phyloP scores from a whole-genome alignment of 2,329 filamentous ascomycete species.

The Aspergillus bombycis region DNA sequence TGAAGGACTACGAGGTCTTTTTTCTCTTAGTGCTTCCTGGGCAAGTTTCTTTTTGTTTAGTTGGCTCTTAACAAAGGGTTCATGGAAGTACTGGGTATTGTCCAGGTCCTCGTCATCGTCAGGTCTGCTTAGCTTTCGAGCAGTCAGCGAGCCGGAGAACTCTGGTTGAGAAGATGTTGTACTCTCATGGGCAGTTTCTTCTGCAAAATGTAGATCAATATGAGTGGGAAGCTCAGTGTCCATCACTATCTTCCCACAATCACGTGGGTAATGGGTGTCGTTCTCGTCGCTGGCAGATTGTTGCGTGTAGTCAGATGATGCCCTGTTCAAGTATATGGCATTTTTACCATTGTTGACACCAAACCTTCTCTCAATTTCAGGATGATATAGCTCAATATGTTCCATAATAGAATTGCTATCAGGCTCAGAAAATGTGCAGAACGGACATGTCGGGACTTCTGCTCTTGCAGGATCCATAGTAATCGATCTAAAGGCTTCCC shows the following conservation, averaged over 20 bases:
- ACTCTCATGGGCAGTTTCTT: constrained; percentile 50
- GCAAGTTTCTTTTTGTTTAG: background rate
- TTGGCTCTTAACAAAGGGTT: too few species aligned
- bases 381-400: constrained; percentile 50
- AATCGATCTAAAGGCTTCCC: background rate
- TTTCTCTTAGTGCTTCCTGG: background rate
- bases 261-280: constrained; percentile 58
- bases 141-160: constrained; percentile 6
- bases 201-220: constrained; percentile 61
- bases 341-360: constrained; percentile 22
- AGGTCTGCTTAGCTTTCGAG: background rate
- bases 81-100: background rate
- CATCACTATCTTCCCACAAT: constrained; percentile 63
- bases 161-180: constrained; percentile 16
- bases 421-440: constrained; percentile 48
- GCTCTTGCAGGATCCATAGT: constrained; percentile 24
- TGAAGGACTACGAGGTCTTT: background rate
- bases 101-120: background rate
- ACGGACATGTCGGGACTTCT: constrained; percentile 42
- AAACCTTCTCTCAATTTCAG: constrained; percentile 39
- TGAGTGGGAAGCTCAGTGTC: constrained; percentile 60
- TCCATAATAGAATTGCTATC: constrained; percentile 45
- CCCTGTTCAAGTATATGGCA: background rate
- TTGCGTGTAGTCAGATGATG: constrained; percentile 6
- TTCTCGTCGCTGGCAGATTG: constrained; percentile 7